phyloP scores from a whole-genome alignment of 805 yeast species.

The Phaffomyces thermotolerans region DNA sequence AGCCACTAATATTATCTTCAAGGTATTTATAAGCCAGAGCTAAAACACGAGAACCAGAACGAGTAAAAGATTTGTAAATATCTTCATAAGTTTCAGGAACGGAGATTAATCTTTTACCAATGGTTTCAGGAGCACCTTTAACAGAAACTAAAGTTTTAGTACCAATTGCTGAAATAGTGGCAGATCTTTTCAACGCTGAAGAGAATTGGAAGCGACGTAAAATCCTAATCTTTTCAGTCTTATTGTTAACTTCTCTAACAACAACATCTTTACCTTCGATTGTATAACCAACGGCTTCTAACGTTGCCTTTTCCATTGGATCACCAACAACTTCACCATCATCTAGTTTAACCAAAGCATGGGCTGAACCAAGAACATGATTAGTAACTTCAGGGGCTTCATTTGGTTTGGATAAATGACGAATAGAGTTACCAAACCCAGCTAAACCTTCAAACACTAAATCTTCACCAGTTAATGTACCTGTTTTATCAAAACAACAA shows the following conservation, averaged over 20 bases:
- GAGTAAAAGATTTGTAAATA: constrained; percentile 81
- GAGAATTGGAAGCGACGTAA: constrained; percentile 95
- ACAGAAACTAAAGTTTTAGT: constrained; percentile 67
- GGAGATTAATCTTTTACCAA: constrained; percentile 61
- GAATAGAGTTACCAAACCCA: constrained; percentile 53
- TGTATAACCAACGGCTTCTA: constrained; percentile 80
- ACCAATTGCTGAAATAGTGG: constrained; percentile 65
- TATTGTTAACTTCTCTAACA: constrained; percentile 33
- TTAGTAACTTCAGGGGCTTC: constrained; percentile 67
- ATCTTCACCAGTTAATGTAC: constrained; percentile 96
- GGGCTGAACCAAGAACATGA: constrained; percentile 85
- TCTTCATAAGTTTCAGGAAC: constrained; percentile 80
- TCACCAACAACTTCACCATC: constrained; percentile 98
- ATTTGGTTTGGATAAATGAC: constrained; percentile 42
- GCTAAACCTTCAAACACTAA: constrained; percentile 94
- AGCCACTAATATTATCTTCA: constrained; percentile 40
- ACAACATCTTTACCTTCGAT: constrained; percentile 73
- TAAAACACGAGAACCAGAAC: constrained; percentile 92
- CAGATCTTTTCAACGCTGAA: constrained; percentile 89
- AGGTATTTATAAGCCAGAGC: constrained; percentile 86
- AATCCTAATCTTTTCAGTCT: constrained; percentile 50
- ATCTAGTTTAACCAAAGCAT: constrained; percentile 88
- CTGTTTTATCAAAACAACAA: constrained; percentile 97
- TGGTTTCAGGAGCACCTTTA: constrained; percentile 98
- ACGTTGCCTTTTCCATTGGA: constrained; percentile 97